phyloP scores from a whole-genome alignment of 139 green algal species.

The Chlorella sp. region DNA sequence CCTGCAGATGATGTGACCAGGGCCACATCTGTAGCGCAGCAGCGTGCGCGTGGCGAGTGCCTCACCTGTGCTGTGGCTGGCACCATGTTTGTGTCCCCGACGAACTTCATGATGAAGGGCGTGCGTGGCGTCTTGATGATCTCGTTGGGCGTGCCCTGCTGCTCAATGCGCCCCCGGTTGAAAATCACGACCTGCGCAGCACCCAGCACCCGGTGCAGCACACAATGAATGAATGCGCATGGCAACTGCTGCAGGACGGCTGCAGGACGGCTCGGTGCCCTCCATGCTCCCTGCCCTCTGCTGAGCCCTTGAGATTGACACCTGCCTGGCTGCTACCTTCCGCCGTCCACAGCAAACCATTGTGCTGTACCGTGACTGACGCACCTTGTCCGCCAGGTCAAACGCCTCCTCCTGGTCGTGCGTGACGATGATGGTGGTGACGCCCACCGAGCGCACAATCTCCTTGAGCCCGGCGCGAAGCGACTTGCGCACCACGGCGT shows the following conservation, averaged over 20 bases:
- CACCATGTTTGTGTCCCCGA: slow-evolving; percentile 62
- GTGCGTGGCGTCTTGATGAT: slow-evolving; percentile 50
- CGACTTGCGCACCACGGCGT: slow-evolving; percentile 65
- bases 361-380: too few species aligned
- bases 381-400: slow-evolving; percentile 70
- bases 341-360: too few species aligned
- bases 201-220: background rate
- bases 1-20: too few species aligned
- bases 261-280: too few species aligned
- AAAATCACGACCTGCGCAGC: slow-evolving; percentile 28
- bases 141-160: slow-evolving; percentile 57
- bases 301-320: too few species aligned
- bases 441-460: slow-evolving; percentile 63
- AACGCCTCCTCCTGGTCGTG: slow-evolving; percentile 89
- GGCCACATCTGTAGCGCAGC: too few species aligned
- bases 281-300: too few species aligned
- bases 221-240: background rate
- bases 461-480: slow-evolving; percentile 57
- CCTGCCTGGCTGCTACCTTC: too few species aligned
- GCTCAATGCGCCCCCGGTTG: slow-evolving; percentile 53
- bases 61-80: slow-evolving; percentile 42
- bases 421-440: slow-evolving; percentile 85
- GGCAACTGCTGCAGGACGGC: background rate
- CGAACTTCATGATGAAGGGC: slow-evolving; percentile 85
- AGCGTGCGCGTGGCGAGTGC: too few species aligned